These are phyloP conservation scores for Sphenostylis stenocarpa DNA, from an alignment of 306 rosid species.

Conservation along the genomic window DNA sequence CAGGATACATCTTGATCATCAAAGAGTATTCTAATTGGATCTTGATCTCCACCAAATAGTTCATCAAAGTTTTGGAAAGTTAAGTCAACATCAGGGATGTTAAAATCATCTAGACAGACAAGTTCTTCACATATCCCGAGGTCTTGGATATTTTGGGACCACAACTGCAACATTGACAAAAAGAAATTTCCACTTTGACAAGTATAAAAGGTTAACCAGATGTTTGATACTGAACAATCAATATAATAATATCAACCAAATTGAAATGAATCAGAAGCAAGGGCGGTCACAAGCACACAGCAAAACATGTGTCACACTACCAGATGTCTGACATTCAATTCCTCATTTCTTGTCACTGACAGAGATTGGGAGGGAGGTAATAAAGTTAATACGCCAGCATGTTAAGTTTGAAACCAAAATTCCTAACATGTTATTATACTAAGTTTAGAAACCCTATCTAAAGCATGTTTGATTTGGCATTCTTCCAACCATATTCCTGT, in stretches of 20 bases:
- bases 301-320: conserved; percentile 5
- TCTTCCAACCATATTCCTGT: not conserved
- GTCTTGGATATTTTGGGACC: conserved; percentile 94
- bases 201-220: conserved; percentile 14
- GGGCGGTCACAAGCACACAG: not conserved
- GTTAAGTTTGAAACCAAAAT: not conserved
- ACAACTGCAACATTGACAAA: conserved; percentile 57
- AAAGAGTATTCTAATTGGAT: conserved; percentile 47
- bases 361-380: not conserved
- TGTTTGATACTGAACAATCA: conserved; percentile 19
- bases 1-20: conserved; percentile 52
- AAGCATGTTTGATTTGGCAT: not conserved
- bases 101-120: conserved; percentile 62
- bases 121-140: conserved; percentile 88
- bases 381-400: not conserved
- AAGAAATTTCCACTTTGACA: conserved; percentile 28
- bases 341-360: not conserved
- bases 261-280: conserved; percentile 12
- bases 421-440: not conserved
- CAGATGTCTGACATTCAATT: not conserved
- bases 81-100: conserved; percentile 86
- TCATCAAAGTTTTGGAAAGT: conserved; percentile 80
- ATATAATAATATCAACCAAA: conserved; percentile 5
- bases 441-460: not conserved
- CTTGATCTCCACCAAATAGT: conserved; percentile 75